Evolutionary conservation across 768 basidiomycete genomes (phyloP).

Genomic region (Mrakia frigida): DNA sequence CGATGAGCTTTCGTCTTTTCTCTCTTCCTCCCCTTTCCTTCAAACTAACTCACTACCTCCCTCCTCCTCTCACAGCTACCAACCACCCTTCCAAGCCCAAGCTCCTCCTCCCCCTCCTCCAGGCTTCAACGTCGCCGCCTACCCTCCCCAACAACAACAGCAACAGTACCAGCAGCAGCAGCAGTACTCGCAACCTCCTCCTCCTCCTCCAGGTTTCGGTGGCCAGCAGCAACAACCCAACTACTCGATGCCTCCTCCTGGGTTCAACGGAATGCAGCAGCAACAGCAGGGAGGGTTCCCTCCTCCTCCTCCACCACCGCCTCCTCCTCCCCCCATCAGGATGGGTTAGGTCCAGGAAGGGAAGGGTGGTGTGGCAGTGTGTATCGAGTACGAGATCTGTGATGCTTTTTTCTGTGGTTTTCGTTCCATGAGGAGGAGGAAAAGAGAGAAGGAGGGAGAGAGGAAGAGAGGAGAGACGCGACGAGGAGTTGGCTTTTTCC

Average conservation of each 20-base stretch:
- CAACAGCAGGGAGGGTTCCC: not conserved
- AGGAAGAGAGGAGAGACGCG: no score
- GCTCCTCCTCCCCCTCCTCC: slow-evolving; percentile 14
- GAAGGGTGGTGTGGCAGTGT: not conserved
- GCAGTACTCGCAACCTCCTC: not conserved
- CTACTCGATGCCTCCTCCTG: slow-evolving; percentile 22
- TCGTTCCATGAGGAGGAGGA: no score
- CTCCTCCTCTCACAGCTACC: not conserved
- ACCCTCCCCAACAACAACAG: not conserved
- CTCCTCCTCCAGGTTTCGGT: slow-evolving; percentile 14
- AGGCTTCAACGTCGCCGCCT: slow-evolving; percentile 7
- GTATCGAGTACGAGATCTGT: no score
- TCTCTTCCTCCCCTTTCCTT: not conserved
- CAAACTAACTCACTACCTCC: not conserved
- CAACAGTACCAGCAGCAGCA: not conserved
- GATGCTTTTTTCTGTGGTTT: no score
- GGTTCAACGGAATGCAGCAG: not conserved
- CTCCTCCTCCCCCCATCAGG: not conserved
- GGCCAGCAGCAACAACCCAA: not conserved
- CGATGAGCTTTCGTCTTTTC: not conserved
- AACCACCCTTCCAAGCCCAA: not conserved
- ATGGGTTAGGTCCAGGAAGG: not conserved
- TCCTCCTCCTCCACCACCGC: slow-evolving; percentile 15
- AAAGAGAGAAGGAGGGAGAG: no score
- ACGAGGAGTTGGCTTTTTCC: no score